Evolutionary conservation across 768 basidiomycete species (phyloP), one percentile per base, ranked within the genome.

Genomic region (Naganishia kalamii): DNA sequence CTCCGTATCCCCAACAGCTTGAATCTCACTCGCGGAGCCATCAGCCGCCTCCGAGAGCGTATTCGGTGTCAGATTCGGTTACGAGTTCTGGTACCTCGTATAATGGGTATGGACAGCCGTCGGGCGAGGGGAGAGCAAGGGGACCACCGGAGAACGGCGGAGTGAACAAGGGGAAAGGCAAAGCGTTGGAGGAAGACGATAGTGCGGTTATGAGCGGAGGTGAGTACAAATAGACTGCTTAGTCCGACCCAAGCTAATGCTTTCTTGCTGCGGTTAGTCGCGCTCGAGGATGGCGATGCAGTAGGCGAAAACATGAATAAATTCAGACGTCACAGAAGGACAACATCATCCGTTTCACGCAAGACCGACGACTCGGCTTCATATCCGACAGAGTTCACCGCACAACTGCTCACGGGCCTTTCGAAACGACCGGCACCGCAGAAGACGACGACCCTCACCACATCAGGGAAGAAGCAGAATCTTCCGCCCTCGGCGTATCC

Each of bases 281-380:
- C 37, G 21, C 54, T 57, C 32, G 54, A n/a, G 11, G 54, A 57
- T 25, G 3, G 37, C 13, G 35, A 23, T 25, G 51, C 32, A 32
- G 5, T 23, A 35, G 50, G 29, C 7, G 32, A 51, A 5, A 51
- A 32, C 21, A 35, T 15, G 12, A 52, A 35, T 32, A 35, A 15
- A 32, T 33, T n/a, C 51, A 35, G 30, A 13, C 54, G 37, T 27
- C 54, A 57, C 30, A 12, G 54, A 5, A 33, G 54, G 5, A 57
- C 54, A 15, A 57, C 54, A 33, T 57, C 54, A 1, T 57, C 54
- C 54, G 54, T 37, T 10, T 57, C 54, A 10, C 54, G 54, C 10
- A 57, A 57, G 32, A 57, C 54, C 23, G 54, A 57, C 37, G 54
- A 57, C 35, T 57, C 54, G 17, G 54, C 54, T 1, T 57, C 54